Conservation (phyloP, 1,284 basidiomycete genomes). For the Ganoderma leucocontextum region DNA sequence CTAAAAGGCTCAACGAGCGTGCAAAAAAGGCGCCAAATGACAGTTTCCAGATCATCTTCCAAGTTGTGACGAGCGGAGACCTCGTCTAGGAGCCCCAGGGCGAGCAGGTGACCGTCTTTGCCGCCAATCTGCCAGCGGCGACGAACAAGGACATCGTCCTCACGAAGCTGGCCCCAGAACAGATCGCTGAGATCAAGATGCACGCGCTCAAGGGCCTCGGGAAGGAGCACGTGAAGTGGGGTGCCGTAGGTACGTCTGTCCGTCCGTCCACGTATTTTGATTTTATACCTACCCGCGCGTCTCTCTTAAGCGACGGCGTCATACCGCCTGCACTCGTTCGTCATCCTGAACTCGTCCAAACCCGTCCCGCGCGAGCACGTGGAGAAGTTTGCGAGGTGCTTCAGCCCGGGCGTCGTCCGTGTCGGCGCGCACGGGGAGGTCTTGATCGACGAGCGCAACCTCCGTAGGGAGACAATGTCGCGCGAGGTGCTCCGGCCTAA, state of each 20-base stretch:
- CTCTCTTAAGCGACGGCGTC: conserved; percentile 86
- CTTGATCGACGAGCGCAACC: conserved; percentile 66
- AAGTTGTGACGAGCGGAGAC: conserved; percentile 77
- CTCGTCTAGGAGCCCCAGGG: conserved; percentile 88
- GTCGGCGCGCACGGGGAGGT: conserved; percentile 52
- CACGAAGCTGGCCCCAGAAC: conserved; percentile 93
- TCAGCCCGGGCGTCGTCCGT: conserved; percentile 89
- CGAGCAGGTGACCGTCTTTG: conserved; percentile 74
- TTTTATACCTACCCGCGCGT: background rate
- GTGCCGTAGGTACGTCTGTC: conserved; percentile 84
- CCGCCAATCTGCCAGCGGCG: conserved; percentile 64
- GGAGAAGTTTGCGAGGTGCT: conserved; percentile 88
- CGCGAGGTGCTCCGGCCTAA: conserved; percentile 93
- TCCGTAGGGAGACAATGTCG: conserved; percentile 91
- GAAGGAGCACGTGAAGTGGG: conserved; percentile 97
- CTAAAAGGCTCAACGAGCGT: conserved; percentile 1
- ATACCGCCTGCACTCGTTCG: conserved; percentile 91
- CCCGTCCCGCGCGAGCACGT: conserved; percentile 71
- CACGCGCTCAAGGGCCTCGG: conserved; percentile 97
- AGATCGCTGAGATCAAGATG: conserved; percentile 84
- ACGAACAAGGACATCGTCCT: conserved; percentile 90
- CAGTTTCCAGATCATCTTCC: conserved; percentile 28
- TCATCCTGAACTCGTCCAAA: conserved; percentile 74
- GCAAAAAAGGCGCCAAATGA: conserved; percentile 5
- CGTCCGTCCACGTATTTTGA: background rate